Base-by-base conservation (phyloP, 2,329 filamentous ascomycete genomes). In the Diaporthe vexans region DNA sequence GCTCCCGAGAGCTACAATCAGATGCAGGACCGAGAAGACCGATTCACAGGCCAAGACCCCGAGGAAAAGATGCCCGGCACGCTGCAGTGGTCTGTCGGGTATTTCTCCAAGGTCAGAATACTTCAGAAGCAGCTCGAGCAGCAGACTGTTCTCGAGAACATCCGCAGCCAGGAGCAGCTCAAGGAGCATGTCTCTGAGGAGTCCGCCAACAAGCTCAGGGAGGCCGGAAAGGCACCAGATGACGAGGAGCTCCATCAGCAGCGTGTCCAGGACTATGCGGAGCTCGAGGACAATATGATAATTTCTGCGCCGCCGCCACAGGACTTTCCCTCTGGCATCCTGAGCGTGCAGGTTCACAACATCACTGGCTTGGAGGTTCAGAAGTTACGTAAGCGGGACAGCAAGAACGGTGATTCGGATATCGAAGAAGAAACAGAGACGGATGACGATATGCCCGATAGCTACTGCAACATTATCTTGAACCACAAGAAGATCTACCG, bases 401-500 rank as follows among this genome's bases (percentile, higher is more conserved):
- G 87, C 35, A 85, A 85, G 56, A 85, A 87, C 1, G 82, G 83
- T 6, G 87, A 87, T n/a, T 65, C 72, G 13, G 85, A 85, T 56
- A 82, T 84, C 4, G 86, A 87, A 61, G 89, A 89, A 72, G 90
- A 92, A 75, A 85, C 89, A 13, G 92, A 93, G 79, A 86, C 89
- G 76, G 85, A 88, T 21, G 91, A 92, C 6, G 88, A 91, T 58
- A 84, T 94, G 52, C 93, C 93, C 0, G 93, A 91, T 63, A 87
- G 91, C 35, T 95, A 94, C 80, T 94, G 92, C 80, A 94, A 88
- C 43, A 89, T 95, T 77, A 93, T 94, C 57, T 82, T 95, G 77
- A 94, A 95, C 79, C 92, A 95, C 79, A 88, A 89, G 77, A 94
- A 89, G 80, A 85, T 88, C 17, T 95, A 92, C 83, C 91, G 89